Base-by-base conservation (phyloP, 2,329 filamentous ascomycete genomes). In the Periconia digitata region DNA sequence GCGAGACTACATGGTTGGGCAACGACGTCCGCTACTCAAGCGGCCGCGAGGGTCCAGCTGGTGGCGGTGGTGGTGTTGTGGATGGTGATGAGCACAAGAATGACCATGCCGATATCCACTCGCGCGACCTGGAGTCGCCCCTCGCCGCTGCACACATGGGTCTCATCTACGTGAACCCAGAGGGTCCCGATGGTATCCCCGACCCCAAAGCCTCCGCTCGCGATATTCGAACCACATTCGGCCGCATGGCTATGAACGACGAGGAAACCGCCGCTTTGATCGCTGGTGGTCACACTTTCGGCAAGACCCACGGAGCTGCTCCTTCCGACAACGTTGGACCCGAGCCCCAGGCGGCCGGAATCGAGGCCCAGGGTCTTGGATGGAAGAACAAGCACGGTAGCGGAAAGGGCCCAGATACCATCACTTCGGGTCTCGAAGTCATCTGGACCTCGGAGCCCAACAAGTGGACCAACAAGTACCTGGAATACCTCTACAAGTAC, bases 221-320 rank as follows among this genome's bases (percentile, higher is more conserved):
- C 48, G 88, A 92, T 62, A 91, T 91, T 65, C 86, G 86, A 55
- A 79, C 77, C 49, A 89, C 88, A 16, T 92, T 91, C 59, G 79
- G 78, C 54, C 86, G 87, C 69, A 91, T 92, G 87, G 87, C 84
- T 53, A 91, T 92, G 88, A 84, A 89, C 66, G 86, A 91, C 66
- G 84, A 89, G 72, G 88, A 92, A 77, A 92, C 88, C 0, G 87
- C 89, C 45, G 87, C 88, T 13, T 75, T 92, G 39, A 91, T 92
- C 66, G 85, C 85, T 34, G 88, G 88, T 64, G 88, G 88, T 34
- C 88, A 92, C 77, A 79, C 83, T 21, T 89, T 92, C 60, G 88
- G 88, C 62, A 92, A 92, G 81, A 89, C 87, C 0, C 88, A 92
- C 72, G 88, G 88, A 60, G 87, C 88, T 24, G 87, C 74, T 47